Conservation (phyloP, 2,329 filamentous ascomycete genomes). For the Gaeumannomyces tritici region DNA sequence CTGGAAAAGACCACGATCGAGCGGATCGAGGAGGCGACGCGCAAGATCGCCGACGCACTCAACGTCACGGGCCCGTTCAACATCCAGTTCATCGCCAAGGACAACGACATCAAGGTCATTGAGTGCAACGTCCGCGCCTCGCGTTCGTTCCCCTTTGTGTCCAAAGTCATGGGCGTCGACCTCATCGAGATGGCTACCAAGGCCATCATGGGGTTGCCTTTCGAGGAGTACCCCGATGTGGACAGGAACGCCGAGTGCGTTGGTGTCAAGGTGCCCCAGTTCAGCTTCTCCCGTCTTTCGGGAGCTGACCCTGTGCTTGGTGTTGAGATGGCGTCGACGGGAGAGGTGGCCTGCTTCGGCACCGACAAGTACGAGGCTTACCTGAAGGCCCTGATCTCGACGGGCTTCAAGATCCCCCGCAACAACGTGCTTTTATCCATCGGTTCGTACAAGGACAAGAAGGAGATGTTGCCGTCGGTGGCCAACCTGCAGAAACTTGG, state of each 20-base stretch:
- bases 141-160: conserved; percentile 94
- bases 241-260: conserved; percentile 74
- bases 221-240: conserved; percentile 71
- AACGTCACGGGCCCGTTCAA: conserved; percentile 98
- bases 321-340: conserved; percentile 98
- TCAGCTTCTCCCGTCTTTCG: conserved; percentile 95
- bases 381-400: conserved; percentile 89
- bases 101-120: conserved; percentile 99
- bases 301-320: conserved; percentile 93
- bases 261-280: conserved; percentile 96
- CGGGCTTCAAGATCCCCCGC: conserved; percentile 92
- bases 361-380: conserved; percentile 96
- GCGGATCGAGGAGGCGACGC: conserved; percentile 87
- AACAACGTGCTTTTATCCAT: conserved; percentile 93
- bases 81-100: conserved; percentile 99
- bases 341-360: conserved; percentile 95
- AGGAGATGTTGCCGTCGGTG: conserved; percentile 91
- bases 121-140: conserved; percentile 97
- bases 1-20: conserved; percentile 79
- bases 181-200: conserved; percentile 98
- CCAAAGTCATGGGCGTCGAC: conserved; percentile 96
- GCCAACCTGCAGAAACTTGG: conserved; percentile 82
- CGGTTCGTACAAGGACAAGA: conserved; percentile 95
- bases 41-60: conserved; percentile 87
- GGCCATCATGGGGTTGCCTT: conserved; percentile 80